Percentiles rank a stretch among this genome's conserved stretches.
phyloP scores from a whole-genome alignment of 306 rosid genomes.

The Corylus americana region DNA sequence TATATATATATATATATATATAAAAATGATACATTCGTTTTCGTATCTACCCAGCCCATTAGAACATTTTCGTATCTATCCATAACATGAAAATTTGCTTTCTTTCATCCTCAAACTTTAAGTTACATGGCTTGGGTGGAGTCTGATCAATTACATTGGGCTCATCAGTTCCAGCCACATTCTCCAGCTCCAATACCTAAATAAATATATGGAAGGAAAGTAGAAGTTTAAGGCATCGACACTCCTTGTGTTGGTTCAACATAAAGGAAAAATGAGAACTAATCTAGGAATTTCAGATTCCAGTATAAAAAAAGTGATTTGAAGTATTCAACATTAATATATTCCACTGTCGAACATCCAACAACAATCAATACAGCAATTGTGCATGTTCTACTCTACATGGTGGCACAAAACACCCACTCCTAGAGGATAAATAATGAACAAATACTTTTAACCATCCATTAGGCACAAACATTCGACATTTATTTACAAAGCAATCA shows the following conservation, averaged over 20 bases:
- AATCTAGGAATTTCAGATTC: not conserved
- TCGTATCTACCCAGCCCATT: no score
- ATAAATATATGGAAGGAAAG: not conserved
- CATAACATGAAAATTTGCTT: no score
- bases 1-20: no score
- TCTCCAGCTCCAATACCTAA: constrained; percentile 89
- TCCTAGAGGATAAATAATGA: not conserved
- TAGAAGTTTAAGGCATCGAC: not conserved
- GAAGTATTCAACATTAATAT: no score
- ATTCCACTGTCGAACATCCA: not conserved
- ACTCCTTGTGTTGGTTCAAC: no score
- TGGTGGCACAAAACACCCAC: not conserved
- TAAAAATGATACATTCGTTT: no score
- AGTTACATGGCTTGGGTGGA: constrained; percentile 69
- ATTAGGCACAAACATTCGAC: no score
- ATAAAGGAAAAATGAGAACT: no score
- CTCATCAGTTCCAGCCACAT: constrained; percentile 47
- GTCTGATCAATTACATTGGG: constrained; percentile 40
- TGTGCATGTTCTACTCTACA: not conserved
- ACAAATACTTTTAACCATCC: not conserved
- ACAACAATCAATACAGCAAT: not conserved
- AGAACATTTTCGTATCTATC: not conserved
- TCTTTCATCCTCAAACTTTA: constrained; percentile 74
- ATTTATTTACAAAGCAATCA: no score
- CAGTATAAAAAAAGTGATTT: no score